These are phyloP conservation scores for Rhododendron vialii DNA, from an alignment of 148 eudicot species.

Conservation along the genomic window DNA sequence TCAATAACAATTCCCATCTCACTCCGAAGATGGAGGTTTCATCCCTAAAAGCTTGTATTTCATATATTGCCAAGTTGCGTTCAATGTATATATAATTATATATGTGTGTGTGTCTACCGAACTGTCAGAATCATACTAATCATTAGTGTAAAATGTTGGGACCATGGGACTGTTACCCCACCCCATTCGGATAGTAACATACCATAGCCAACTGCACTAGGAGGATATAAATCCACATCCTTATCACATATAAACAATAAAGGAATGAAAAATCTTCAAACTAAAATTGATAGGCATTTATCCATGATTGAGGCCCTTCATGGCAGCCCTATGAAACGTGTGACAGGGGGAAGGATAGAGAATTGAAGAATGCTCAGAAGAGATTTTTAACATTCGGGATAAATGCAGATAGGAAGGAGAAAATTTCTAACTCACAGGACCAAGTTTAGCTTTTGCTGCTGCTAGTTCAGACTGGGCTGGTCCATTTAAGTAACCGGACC, in stretches of 20 bases:
- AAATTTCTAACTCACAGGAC: neutral
- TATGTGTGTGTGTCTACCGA: too few relatives aligned
- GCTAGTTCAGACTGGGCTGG: neutral
- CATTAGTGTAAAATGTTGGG: too few relatives aligned
- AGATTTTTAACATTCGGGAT: neutral
- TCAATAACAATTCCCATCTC: neutral
- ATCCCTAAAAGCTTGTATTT: neutral
- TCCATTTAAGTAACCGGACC: neutral
- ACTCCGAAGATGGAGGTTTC: neutral
- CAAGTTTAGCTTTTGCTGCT: neutral
- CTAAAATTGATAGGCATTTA: neutral
- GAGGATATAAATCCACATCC: neutral
- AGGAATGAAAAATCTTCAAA: neutral
- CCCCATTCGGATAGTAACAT: too few relatives aligned
- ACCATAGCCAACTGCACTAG: neutral
- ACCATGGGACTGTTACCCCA: too few relatives aligned
- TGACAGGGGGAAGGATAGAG: neutral
- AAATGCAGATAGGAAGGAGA: neutral
- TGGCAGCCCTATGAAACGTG: constrained; percentile 2
- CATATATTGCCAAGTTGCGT: too few relatives aligned
- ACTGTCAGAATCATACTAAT: too few relatives aligned
- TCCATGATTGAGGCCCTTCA: constrained; percentile 7
- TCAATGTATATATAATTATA: too few relatives aligned
- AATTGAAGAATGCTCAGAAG: neutral
- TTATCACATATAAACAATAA: neutral